Base-by-base conservation (phyloP, 495 filamentous ascomycete genomes). In the Podospora tetraspora region DNA sequence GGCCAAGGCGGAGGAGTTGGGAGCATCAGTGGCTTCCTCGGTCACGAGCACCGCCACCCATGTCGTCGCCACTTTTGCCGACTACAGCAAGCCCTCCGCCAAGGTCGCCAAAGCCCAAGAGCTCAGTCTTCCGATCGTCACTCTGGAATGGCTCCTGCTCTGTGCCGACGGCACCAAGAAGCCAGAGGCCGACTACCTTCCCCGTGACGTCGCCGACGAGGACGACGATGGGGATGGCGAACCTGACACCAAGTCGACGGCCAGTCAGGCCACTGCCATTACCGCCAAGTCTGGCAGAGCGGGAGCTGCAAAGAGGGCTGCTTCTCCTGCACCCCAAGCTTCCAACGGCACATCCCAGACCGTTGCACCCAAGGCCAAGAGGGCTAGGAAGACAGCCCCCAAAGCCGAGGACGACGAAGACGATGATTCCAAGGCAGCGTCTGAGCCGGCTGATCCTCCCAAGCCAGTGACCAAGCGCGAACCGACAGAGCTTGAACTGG, bases 111-210 rank as follows among this genome's bases (percentile, higher is more conserved):
- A 84, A 72, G 86, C 88, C 16, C 69, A 82, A 21, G 69, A 78
- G 0, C 68, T 80, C 16, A 77, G 72, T 13, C 82, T 89, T 25
- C 81, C 81, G 9, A 82, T 93, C 64, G 86, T 92, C 34, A 81
- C 79, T 7, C 65, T 91, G 5, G 75, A 86, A 8, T 93, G 90
- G 90, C 82, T 92, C 13, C 64, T 83, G 1, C 80, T 85, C 1
- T 88, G 84, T 10, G 72, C 79, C 25, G 73, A 79, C 3, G 79
- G 78, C 21, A 79, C 76, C 16, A 79, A 77, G n/a, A 64, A 85
- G 3, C 62, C 80, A 0, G 72, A 76, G 58, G 37, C 70, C 1
- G 63, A 74, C 34, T 73, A 69, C 32, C 16, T 63, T 6, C 66
- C 63, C 1, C 72, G 63, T 1, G 43, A 64, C 7, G 34, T 19